These are phyloP conservation scores for Huntiella savannae DNA, from an alignment of 2,329 filamentous ascomycete species.

Conservation along the genomic window DNA sequence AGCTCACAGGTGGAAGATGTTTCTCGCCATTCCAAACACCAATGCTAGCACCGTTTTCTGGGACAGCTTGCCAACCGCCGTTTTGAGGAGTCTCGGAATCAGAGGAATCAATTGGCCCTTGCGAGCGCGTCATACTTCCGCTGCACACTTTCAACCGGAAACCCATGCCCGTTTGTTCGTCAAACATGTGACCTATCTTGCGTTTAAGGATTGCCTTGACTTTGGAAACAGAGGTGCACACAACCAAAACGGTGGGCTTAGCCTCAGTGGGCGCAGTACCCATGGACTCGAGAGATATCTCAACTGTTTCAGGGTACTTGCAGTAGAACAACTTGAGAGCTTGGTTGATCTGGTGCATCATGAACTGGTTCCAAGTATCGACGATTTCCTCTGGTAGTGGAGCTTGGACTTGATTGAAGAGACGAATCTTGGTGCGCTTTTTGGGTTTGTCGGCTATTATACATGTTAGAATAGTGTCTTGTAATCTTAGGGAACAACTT, in stretches of 20 bases:
- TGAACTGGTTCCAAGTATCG: conserved; percentile 49
- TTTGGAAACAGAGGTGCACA: conserved; percentile 56
- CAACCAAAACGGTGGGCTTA: conserved; percentile 54
- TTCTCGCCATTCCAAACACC: conserved; percentile 73
- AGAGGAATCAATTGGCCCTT: conserved; percentile 15
- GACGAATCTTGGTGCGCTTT: conserved; percentile 25
- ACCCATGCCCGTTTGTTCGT: conserved; percentile 29
- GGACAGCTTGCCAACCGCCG: conserved; percentile 57
- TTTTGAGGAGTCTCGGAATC: conserved; percentile 30
- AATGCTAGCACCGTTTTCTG: conserved; percentile 76
- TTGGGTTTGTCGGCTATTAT: conserved; percentile 4
- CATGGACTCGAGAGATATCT: conserved; percentile 58
- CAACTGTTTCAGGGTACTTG: conserved; percentile 56
- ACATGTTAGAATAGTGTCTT: not conserved
- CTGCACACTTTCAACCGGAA: conserved; percentile 54
- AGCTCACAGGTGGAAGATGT: conserved; percentile 77
- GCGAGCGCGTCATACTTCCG: conserved; percentile 46
- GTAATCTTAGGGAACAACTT: not conserved
- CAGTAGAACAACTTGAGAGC: conserved; percentile 52
- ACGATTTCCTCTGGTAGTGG: conserved; percentile 39
- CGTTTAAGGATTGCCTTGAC: conserved; percentile 53
- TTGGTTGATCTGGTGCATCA: conserved; percentile 56
- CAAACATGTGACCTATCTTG: conserved; percentile 45
- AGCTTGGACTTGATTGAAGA: conserved; percentile 43
- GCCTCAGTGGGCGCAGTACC: conserved; percentile 48